Evolutionary conservation across 1,284 basidiomycete species (phyloP).

Genomic region (Porogramme epimiltina): DNA sequence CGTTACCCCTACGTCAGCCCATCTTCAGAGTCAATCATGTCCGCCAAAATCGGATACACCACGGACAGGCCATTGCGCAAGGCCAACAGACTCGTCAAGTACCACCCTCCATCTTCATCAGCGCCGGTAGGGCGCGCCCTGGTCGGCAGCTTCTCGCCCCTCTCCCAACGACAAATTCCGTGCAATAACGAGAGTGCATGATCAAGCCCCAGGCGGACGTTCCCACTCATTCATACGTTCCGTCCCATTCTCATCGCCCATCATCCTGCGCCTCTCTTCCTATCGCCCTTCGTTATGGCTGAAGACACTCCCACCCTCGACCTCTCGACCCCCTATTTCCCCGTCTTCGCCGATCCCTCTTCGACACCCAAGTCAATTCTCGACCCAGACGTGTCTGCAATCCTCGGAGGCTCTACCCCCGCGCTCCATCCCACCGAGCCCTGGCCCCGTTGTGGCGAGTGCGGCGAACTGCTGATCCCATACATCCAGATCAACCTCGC

Average conservation of each 20-base stretch:
- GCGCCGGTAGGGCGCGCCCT: too few relatives aligned
- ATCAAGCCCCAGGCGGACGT: too few relatives aligned
- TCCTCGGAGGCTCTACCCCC: slow-evolving; percentile 11
- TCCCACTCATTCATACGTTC: too few relatives aligned
- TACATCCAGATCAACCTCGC: slow-evolving; percentile 16
- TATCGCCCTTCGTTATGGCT: background rate
- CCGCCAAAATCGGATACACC: too few relatives aligned
- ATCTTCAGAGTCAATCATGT: too few relatives aligned
- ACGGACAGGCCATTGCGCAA: too few relatives aligned
- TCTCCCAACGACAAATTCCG: too few relatives aligned
- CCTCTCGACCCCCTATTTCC: slow-evolving; percentile 14
- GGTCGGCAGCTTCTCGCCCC: too few relatives aligned
- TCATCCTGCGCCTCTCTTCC: background rate
- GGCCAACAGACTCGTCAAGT: too few relatives aligned
- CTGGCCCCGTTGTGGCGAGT: slow-evolving; percentile 10
- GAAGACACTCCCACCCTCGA: background rate
- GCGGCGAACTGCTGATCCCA: slow-evolving; percentile 6
- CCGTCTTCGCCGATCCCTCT: slow-evolving; percentile 1
- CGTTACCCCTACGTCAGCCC: too few relatives aligned
- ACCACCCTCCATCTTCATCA: too few relatives aligned
- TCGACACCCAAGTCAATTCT: background rate
- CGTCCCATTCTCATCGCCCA: background rate
- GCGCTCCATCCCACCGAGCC: slow-evolving; percentile 4
- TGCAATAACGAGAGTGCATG: too few relatives aligned
- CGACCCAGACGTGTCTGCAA: slow-evolving; percentile 4